Conservation (phyloP, 495 filamentous ascomycete genomes). For the Lineolata rhizophorae region DNA sequence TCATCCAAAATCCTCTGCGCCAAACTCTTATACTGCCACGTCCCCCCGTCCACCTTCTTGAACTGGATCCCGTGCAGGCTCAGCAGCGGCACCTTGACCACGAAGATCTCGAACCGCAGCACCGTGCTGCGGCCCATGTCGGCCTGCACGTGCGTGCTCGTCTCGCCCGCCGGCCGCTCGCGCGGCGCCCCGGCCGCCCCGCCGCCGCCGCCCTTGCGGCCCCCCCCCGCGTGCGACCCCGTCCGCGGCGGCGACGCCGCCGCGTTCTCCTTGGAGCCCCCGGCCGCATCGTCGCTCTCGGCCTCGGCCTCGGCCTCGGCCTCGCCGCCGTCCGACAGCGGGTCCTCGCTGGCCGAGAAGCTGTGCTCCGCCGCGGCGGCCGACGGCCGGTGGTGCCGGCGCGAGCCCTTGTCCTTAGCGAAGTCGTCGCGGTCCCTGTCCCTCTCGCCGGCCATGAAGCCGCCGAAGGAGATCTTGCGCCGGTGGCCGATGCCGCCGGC, state of each 20-base stretch:
- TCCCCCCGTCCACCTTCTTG: slow-evolving; percentile 88
- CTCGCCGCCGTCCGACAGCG: no score
- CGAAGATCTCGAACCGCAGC: slow-evolving; percentile 84
- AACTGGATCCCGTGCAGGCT: slow-evolving; percentile 92
- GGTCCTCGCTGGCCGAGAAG: slow-evolving; percentile 37
- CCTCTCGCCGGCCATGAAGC: slow-evolving; percentile 35
- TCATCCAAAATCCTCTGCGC: slow-evolving; percentile 84
- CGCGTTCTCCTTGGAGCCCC: no score
- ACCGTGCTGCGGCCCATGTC: slow-evolving; percentile 55
- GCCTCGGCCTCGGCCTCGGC: slow-evolving; percentile 65
- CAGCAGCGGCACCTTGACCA: slow-evolving; percentile 92
- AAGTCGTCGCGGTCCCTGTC: slow-evolving; percentile 40
- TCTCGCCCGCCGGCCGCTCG: slow-evolving; percentile 46
- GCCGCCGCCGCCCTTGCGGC: no score
- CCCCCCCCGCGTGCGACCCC: background rate
- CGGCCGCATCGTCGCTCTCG: slow-evolving; percentile 27
- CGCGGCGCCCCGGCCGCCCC: no score
- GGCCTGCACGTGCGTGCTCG: slow-evolving; percentile 66
- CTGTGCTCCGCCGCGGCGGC: slow-evolving; percentile 31
- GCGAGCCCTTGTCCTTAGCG: slow-evolving; percentile 26
- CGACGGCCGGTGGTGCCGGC: slow-evolving; percentile 17
- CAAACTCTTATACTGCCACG: slow-evolving; percentile 94
- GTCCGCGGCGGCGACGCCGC: slow-evolving; percentile 11
- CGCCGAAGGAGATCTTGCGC: slow-evolving; percentile 67
- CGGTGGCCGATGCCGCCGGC: no score